A percentile compares a stretch with the other conserved stretches of the same genome.
These are phyloP conservation scores for Pittosporum tobira DNA, from an alignment of 129 eudicot genomes.

Conservation along the genomic window DNA sequence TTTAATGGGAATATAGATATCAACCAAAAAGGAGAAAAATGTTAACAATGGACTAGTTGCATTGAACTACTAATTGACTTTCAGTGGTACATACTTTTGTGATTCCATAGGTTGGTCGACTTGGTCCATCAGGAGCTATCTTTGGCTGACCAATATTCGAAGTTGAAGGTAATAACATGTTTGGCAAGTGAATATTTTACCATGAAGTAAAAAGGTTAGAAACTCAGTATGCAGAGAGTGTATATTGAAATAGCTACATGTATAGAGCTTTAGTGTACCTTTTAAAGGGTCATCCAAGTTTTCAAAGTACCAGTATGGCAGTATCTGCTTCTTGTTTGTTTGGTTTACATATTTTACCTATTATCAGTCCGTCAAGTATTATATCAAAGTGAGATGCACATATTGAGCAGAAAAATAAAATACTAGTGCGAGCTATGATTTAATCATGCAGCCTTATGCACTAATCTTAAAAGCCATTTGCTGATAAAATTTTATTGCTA, in stretches of 20 bases:
- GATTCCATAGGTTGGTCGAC: constrained; percentile 58
- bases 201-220: no score
- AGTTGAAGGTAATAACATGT: constrained; percentile 49
- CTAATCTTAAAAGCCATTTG: constrained; percentile 1
- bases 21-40: neutral
- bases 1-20: neutral
- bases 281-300: neutral
- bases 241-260: neutral
- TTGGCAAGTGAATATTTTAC: neutral
- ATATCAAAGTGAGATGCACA: neutral
- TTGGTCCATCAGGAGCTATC: constrained; percentile 87
- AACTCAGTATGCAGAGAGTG: no score
- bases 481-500: constrained; percentile 10
- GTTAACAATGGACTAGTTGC: neutral
- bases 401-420: neutral
- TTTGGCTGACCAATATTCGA: constrained; percentile 79
- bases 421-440: neutral
- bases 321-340: neutral
- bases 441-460: neutral
- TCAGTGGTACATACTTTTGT: constrained; percentile 8
- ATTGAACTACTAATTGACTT: constrained; percentile 6
- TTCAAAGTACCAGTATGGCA: no score
- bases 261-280: neutral
- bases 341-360: neutral
- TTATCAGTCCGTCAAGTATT: neutral